Conservation (phyloP, 2,329 filamentous ascomycete species). For the Diplodia mutila region DNA sequence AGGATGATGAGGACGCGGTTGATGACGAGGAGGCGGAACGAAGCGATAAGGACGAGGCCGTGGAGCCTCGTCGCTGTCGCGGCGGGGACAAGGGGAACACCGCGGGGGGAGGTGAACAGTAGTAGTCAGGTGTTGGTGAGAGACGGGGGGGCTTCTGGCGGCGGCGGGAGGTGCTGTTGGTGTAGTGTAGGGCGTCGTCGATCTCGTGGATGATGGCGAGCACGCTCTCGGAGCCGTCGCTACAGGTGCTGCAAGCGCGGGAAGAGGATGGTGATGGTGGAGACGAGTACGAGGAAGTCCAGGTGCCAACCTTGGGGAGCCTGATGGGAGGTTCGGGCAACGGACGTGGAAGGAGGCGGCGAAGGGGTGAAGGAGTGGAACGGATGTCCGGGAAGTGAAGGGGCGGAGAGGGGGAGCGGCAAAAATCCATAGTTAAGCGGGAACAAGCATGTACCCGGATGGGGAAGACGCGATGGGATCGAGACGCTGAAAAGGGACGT, state of each 20-base stretch:
- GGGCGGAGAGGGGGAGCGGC: conserved; percentile 19
- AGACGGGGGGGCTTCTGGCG: neutral
- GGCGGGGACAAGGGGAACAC: conserved; percentile 29
- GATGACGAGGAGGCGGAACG: neutral
- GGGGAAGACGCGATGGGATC: neutral
- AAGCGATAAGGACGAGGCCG: conserved; percentile 28
- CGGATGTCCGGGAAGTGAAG: conserved; percentile 22
- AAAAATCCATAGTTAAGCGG: neutral
- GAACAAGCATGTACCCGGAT: neutral
- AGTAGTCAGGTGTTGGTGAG: neutral
- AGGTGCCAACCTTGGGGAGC: neutral
- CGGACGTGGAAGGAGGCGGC: conserved; percentile 17
- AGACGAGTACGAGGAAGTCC: neutral
- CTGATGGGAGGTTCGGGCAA: conserved; percentile 13
- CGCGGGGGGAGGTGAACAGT: conserved; percentile 25
- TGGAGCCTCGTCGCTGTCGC: conserved; percentile 30
- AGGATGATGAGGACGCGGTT: conserved; percentile 24
- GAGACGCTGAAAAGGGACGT: neutral
- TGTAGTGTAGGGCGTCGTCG: conserved; percentile 28
- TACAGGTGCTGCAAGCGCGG: neutral
- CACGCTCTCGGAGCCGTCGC: conserved; percentile 14
- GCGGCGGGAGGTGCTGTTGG: conserved; percentile 4
- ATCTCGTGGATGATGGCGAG: conserved; percentile 33
- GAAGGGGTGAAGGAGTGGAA: conserved; percentile 9
- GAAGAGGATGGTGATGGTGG: neutral